Conservation (phyloP, 2,329 filamentous ascomycete genomes). For the Hypoxylon sp. region DNA sequence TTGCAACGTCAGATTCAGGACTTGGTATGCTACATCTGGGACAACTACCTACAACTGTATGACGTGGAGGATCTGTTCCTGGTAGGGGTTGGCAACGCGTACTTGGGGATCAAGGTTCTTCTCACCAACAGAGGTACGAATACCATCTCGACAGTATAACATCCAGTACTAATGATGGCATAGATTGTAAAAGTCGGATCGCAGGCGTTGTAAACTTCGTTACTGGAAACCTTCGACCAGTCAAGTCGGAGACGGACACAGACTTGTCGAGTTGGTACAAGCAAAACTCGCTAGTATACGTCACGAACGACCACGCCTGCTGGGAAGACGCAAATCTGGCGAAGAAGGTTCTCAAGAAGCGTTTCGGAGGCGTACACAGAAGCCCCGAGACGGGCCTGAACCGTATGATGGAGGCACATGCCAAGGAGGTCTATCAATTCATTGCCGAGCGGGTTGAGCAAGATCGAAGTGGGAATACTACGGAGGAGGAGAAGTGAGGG, state of each 20-base stretch:
- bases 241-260: slow-evolving; percentile 84
- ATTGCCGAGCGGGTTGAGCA: slow-evolving; percentile 60
- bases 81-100: slow-evolving; percentile 91
- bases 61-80: slow-evolving; percentile 83
- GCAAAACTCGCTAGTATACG: slow-evolving; percentile 83
- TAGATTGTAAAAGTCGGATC: slow-evolving; percentile 76
- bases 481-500: slow-evolving; percentile 63
- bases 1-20: slow-evolving; percentile 76
- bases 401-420: slow-evolving; percentile 71
- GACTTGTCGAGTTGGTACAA: slow-evolving; percentile 86
- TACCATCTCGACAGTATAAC: background rate
- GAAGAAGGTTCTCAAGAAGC: slow-evolving; percentile 71
- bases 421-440: slow-evolving; percentile 66
- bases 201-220: slow-evolving; percentile 86
- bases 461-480: slow-evolving; percentile 60
- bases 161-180: slow-evolving; percentile 26
- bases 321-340: slow-evolving; percentile 76
- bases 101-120: slow-evolving; percentile 84
- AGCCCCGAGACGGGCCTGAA: slow-evolving; percentile 65
- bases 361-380: slow-evolving; percentile 71
- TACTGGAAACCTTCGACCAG: slow-evolving; percentile 79
- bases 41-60: slow-evolving; percentile 91
- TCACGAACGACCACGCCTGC: slow-evolving; percentile 80
- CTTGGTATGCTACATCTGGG: slow-evolving; percentile 90
- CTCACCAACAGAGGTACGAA: slow-evolving; percentile 79